Percentiles rank a stretch among this genome's conserved stretches.
phyloP scores from a whole-genome alignment of 176 grass and related monocot species.

The Dendrocalamus sinicus region DNA sequence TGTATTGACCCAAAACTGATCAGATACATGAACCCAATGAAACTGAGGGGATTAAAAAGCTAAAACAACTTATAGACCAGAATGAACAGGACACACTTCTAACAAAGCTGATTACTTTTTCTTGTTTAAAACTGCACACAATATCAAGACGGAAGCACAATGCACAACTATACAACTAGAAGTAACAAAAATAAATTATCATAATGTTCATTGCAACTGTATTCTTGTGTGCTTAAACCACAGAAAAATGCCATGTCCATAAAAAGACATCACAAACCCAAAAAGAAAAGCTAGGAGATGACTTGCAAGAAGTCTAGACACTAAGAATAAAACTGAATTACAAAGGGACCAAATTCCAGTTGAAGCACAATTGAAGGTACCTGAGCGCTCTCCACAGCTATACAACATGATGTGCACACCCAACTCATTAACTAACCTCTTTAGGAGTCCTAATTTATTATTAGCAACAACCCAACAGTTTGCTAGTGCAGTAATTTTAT shows the following conservation, averaged over 20 bases:
- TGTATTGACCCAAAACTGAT: constrained; percentile 22
- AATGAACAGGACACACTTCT: constrained; percentile 9
- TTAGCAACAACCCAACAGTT: constrained; percentile 28
- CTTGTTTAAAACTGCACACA: background rate
- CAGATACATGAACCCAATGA: background rate
- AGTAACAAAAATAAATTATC: background rate
- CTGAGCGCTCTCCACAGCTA: constrained; percentile 5
- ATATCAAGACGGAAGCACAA: background rate
- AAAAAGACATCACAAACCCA: constrained; percentile 21
- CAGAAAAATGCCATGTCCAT: background rate
- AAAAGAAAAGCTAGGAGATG: constrained; percentile 19
- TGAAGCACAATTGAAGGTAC: constrained; percentile 22
- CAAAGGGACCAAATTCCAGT: background rate
- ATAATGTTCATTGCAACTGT: background rate
- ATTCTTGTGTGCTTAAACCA: constrained; percentile 17
- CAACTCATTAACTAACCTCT: constrained; percentile 12
- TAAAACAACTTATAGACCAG: background rate
- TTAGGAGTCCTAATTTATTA: constrained; percentile 11
- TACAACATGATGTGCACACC: background rate
- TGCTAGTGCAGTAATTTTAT: background rate
- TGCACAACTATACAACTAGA: constrained; percentile 2
- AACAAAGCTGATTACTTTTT: background rate
- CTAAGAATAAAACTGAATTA: constrained; percentile 4
- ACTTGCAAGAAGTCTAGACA: background rate
- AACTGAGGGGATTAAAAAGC: constrained; percentile 9